Evolutionary conservation across 2,329 filamentous ascomycete genomes (phyloP), one percentile per base, ranked within the genome.

Genomic region (Fusarium tupiense): DNA sequence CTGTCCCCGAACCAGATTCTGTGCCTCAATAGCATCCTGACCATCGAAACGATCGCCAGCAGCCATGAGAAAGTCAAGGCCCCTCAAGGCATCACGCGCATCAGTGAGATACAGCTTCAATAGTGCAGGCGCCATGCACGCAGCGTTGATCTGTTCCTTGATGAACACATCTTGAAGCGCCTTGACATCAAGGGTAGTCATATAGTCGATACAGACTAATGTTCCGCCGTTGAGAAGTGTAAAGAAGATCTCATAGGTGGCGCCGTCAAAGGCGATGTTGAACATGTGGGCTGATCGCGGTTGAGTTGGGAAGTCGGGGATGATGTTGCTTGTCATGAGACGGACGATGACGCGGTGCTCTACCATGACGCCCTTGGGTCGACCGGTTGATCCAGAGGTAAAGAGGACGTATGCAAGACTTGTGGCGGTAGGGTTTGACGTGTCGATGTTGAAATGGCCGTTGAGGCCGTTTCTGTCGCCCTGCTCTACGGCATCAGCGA

Each of bases 371-470:
- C 86, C 86, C 77, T 88, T 88, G 5, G 86, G 86, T 35, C 80
- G 79, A 5, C 86, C 86, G 1, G 86, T 88, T 12, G 85, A 87
- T 6, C 86, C 86, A 9, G 86, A 88, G 11, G 86, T 88, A 70
- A 87, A 88, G 74, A 88, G 85, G 66, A 87, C 85, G 31, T 79
- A 79, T 5, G 73, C 73, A 0, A 77, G 71, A 7, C 64, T 72
- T 8, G 53, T 62, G 0, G 67, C 66, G 0, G 59, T 52, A 12
- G 66, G 69, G 3, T 19, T 56, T 6, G 17, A 13, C 0, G 8
- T 19, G 11, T 35, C 24, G 7, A 10, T 11, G 26, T 33, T 1
- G 8, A 29, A 0, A 14, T 29, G 19, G 6, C 22, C 19, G 5
- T 29, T 12, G 14, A 44, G 8, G 3, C 6, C 3, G 26, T 47